Evolutionary conservation across 2,329 filamentous ascomycete genomes (phyloP), one percentile per base, ranked within the genome.

Genomic region (Chlorencoelia australis): DNA sequence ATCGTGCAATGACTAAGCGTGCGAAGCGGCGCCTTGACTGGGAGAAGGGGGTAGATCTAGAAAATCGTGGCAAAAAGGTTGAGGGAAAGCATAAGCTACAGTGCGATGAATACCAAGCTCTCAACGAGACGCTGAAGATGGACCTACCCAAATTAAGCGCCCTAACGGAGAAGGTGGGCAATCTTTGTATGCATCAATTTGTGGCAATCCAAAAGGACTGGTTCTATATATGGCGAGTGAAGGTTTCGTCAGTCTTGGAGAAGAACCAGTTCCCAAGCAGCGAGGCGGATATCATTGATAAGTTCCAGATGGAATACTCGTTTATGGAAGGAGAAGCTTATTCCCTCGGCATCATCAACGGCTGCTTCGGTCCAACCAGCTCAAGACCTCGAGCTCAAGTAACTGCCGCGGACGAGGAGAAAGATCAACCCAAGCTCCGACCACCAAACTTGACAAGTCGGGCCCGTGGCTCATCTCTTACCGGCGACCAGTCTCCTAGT

Each of bases 61-160:
- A 82, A 53, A 82, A 86, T 29, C 71, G 75, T 21, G 85, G 86
- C 44, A 88, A 93, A 59, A 93, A 85, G 49, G 69, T 86, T 9
- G 89, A 96, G 57, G 81, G 86, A 52, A 91, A 89, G 57, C 79
- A 88, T 4, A 68, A 74, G 11, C 86, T 94, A 49, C 75, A 82
- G 25, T 85, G 87, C 14, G 86, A 94, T 52, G 82, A 93, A 55
- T 98, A 94, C 58, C 73, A 84, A 26, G 54, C 53, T 7, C 68
- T 98, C 41, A 96, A 96, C 54, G 85, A 94, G 44, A 86, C 89
- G 1, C 68, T 96, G 41, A 95, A 94, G 60, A 82, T 89, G 47
- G 89, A 96, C 56, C 69, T 98, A 30, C 89, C 89, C 2, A 79
- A 79, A 55, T 70, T 98, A 11, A 94, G 91, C 34, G 63, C 66